Conservation (phyloP, 371 early-diverging fungal genomes). For the Basidiobolus meristosporus region DNA sequence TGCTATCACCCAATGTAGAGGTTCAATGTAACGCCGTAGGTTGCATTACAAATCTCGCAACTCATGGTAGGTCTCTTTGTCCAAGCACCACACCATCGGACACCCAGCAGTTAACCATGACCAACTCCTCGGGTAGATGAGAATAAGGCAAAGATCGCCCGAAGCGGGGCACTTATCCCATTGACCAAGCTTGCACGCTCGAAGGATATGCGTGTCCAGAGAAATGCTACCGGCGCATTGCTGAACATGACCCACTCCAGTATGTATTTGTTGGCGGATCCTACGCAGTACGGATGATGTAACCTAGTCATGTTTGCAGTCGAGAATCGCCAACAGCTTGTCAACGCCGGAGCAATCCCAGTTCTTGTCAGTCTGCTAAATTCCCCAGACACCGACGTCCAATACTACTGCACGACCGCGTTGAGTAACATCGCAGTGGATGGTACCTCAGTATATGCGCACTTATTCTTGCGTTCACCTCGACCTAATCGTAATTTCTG, state of each 20-base stretch:
- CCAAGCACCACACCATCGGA: background rate
- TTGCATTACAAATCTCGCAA: slow-evolving; percentile 86
- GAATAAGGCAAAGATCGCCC: slow-evolving; percentile 74
- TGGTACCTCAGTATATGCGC: slow-evolving; percentile 14
- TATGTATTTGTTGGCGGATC: slow-evolving; percentile 4
- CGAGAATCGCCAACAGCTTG: slow-evolving; percentile 69
- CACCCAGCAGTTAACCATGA: background rate
- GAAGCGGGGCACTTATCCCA: slow-evolving; percentile 61
- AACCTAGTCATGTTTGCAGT: slow-evolving; percentile 10
- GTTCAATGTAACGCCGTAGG: slow-evolving; percentile 93
- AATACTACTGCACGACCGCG: slow-evolving; percentile 82
- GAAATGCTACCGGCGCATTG: slow-evolving; percentile 85
- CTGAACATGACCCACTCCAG: slow-evolving; percentile 86
- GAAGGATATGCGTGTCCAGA: slow-evolving; percentile 70
- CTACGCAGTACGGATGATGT: background rate
- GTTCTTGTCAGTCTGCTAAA: slow-evolving; percentile 59
- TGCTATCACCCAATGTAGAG: slow-evolving; percentile 71
- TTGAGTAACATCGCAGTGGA: slow-evolving; percentile 87
- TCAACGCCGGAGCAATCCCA: slow-evolving; percentile 71
- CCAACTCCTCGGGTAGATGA: slow-evolving; percentile 60
- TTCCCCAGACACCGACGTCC: slow-evolving; percentile 68
- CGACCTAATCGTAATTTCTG: background rate
- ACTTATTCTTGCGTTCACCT: slow-evolving; percentile 1
- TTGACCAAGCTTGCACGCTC: slow-evolving; percentile 63
- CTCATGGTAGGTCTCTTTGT: slow-evolving; percentile 31